These are phyloP conservation scores for Jaltomata sinuosa DNA, from an alignment of 257 asterid species.

Conservation along the genomic window DNA sequence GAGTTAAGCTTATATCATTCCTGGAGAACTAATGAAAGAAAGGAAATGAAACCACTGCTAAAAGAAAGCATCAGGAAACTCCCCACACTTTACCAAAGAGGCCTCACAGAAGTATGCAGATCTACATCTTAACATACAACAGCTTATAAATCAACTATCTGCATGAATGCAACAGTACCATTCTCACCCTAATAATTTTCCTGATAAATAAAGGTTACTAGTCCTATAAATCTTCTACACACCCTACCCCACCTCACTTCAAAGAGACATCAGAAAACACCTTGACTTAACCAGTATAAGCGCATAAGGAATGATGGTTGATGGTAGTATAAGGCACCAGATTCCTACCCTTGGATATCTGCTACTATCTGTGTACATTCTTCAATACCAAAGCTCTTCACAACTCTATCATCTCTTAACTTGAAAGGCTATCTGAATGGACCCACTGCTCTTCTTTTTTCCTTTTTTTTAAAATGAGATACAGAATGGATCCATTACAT, in stretches of 20 bases:
- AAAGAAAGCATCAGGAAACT: neutral
- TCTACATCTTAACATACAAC: neutral
- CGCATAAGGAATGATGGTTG: neutral
- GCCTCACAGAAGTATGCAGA: neutral
- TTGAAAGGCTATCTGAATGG: neutral
- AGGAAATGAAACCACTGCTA: neutral
- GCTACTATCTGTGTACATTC: neutral
- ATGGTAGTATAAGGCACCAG: neutral
- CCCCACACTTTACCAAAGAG: neutral
- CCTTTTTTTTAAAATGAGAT: neutral
- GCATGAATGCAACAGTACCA: neutral
- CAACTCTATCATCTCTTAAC: neutral
- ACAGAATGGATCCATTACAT: neutral
- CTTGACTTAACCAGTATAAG: neutral
- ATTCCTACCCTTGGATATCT: neutral
- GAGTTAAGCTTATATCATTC: neutral
- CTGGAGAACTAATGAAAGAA: neutral
- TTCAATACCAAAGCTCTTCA: neutral
- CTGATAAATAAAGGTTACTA: neutral
- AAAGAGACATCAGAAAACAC: neutral
- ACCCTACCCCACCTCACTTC: neutral
- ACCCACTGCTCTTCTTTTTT: neutral
- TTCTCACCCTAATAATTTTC: neutral
- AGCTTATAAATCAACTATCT: neutral
- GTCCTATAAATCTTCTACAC: neutral